phyloP scores from a whole-genome alignment of 2,329 filamentous ascomycete species.

The Alternaria brassicae region DNA sequence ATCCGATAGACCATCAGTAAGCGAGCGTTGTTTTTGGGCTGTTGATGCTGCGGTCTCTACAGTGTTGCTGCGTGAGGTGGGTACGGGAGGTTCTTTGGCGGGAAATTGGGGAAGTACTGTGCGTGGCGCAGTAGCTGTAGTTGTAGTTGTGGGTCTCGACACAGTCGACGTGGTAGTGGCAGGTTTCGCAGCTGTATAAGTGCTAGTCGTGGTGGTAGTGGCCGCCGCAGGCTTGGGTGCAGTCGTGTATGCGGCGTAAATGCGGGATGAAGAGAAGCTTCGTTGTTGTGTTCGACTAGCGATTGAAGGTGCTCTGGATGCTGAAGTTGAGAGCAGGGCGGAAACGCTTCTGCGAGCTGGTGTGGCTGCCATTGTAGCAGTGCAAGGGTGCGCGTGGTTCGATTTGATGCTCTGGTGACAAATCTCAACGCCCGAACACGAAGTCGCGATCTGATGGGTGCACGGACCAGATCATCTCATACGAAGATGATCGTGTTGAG shows the following conservation, averaged over 20 bases:
- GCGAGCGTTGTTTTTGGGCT: conserved; percentile 47
- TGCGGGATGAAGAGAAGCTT: conserved; percentile 31
- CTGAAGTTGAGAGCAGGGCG: conserved; percentile 23
- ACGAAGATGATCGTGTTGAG: not conserved
- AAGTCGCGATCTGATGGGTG: conserved; percentile 21
- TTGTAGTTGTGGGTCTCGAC: conserved; percentile 20
- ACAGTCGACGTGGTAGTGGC: conserved; percentile 17
- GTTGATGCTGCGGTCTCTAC: conserved; percentile 34
- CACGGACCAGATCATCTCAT: conserved; percentile 6
- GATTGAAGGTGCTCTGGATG: conserved; percentile 24
- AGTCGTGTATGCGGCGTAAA: conserved; percentile 35
- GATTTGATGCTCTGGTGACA: not conserved
- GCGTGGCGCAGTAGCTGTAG: conserved; percentile 31
- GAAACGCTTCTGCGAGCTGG: conserved; percentile 30
- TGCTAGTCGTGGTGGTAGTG: conserved; percentile 17
- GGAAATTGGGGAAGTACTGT: conserved; percentile 38
- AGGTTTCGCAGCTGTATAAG: conserved; percentile 23
- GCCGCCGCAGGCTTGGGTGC: conserved; percentile 26
- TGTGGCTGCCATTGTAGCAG: conserved; percentile 29
- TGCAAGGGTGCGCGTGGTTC: not conserved
- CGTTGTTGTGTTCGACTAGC: conserved; percentile 27
- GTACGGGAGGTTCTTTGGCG: conserved; percentile 44
- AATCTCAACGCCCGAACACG: conserved; percentile 15
- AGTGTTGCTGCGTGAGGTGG: conserved; percentile 41
- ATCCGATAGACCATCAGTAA: conserved; percentile 58